Evolutionary conservation across 1,284 basidiomycete species (phyloP), one percentile per base, ranked within the genome.

Genomic region (Cutaneotrichosporon sp.): DNA sequence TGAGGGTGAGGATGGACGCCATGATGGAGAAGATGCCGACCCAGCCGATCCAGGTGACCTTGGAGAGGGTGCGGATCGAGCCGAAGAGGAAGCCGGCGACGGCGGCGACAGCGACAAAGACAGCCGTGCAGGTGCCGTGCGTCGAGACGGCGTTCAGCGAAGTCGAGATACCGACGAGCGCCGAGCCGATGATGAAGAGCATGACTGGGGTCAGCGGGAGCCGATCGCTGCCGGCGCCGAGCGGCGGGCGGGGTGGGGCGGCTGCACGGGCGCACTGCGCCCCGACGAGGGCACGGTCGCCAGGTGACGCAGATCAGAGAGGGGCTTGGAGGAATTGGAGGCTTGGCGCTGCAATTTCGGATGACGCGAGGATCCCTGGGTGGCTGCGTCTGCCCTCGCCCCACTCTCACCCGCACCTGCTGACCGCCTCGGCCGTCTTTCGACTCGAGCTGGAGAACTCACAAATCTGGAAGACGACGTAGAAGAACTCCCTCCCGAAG

Each of bases 21-120:
- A 79, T 64, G 58, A 75, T 68, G 13, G 63, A 67, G 56, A 68
- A 36, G 29, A 76, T 59, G 59, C 67, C 71, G 52, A 69, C 64
- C 79, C 79, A 80, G 1, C 74, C 76, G 54, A 81, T 60, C 68
- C 72, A 78, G 14, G 74, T 70, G 54, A 81, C 70, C 27, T 68
- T 64, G 42, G 73, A 72, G 33, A 79, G 71, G 3, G 75, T 79
- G 36, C 73, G 75, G 46, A 80, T 70, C 8, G 70, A 69, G 20
- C 75, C 66, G 49, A 80, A 56, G 50, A 72, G 52, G 55, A 71
- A 70, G 46, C 69, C 68, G 31, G 69, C 59, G 62, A 77, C 58
- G 22, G 71, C 65, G 10, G 69, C 71, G 33, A 79, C 72, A 27
- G 66, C 68, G 18, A 73, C 70, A 46, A 77, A 79, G 29, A 74